These are phyloP conservation scores for Aspergillus sp. DNA, from an alignment of 2,329 filamentous ascomycete genomes.

Conservation along the genomic window DNA sequence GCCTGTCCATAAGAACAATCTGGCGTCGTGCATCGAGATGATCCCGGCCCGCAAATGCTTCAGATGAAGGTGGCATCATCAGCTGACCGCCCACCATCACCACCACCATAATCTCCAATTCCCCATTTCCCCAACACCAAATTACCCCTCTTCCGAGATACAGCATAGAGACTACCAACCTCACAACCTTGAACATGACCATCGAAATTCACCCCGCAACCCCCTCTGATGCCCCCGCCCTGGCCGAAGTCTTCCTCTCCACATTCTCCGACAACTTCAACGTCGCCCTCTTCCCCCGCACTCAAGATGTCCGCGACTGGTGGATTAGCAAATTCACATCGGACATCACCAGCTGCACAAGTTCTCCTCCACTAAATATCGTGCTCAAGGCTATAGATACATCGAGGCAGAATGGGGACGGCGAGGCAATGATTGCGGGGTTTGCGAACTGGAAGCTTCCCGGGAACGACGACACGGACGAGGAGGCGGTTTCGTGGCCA, in stretches of 20 bases:
- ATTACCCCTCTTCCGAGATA: background rate
- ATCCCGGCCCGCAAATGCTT: too few relatives aligned
- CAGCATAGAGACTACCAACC: background rate
- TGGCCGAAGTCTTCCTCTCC: conserved; percentile 17
- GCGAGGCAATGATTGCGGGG: conserved; percentile 9
- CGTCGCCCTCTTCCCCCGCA: conserved; percentile 17
- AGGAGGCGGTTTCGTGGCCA: conserved; percentile 9
- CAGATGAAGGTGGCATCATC: too few relatives aligned
- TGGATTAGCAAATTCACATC: conserved; percentile 5
- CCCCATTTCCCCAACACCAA: conserved; percentile 7
- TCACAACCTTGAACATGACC: conserved; percentile 6
- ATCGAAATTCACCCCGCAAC: conserved; percentile 11
- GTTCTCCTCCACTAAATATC: background rate
- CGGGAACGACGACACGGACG: background rate
- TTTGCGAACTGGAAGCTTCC: conserved; percentile 22
- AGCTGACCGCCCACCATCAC: too few relatives aligned
- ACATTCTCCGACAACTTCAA: conserved; percentile 18
- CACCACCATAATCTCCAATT: conserved; percentile 1
- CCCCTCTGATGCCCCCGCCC: conserved; percentile 9
- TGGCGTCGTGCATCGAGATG: too few relatives aligned
- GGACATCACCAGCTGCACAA: background rate
- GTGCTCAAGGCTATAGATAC: conserved; percentile 13
- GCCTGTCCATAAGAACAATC: too few relatives aligned
- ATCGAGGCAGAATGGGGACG: conserved; percentile 1
- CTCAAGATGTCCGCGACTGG: conserved; percentile 17